A percentile compares a stretch with the other conserved stretches of the same genome.
Conservation (phyloP, 352 stramenopile genomes). For the Phytophthora pini region DNA sequence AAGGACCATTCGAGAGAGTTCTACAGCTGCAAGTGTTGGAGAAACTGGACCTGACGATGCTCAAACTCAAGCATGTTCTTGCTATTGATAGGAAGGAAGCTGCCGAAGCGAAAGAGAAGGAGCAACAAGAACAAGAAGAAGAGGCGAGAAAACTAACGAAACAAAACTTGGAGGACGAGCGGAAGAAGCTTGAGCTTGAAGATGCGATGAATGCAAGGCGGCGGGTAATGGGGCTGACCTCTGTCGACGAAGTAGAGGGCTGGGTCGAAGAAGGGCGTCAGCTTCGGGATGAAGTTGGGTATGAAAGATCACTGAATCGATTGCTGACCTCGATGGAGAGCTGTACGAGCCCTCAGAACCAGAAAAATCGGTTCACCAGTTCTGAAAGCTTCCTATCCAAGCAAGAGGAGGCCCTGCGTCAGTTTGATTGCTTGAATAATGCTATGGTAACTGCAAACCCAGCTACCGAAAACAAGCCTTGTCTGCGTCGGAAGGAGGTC, state of each 20-base stretch:
- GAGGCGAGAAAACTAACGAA: constrained; percentile 18
- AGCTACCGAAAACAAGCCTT: not conserved
- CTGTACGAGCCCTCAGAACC: constrained; percentile 2
- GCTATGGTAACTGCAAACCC: not conserved
- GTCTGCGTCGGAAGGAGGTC: not conserved
- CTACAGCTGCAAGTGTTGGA: constrained; percentile 55
- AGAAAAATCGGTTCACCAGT: not conserved
- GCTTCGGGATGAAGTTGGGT: constrained; percentile 12
- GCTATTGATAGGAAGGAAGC: constrained; percentile 58
- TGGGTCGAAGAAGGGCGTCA: constrained; percentile 42
- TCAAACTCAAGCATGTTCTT: constrained; percentile 66
- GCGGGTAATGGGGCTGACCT: constrained; percentile 61
- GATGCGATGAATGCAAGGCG: constrained; percentile 45
- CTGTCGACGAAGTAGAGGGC: constrained; percentile 48
- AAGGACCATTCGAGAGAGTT: constrained; percentile 40
- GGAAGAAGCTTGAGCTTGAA: constrained; percentile 34
- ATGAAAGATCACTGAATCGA: constrained; percentile 12
- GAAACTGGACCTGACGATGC: constrained; percentile 70
- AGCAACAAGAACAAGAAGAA: constrained; percentile 21
- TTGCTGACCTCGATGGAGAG: constrained; percentile 21
- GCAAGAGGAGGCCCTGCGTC: constrained; percentile 5
- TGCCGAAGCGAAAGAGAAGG: constrained; percentile 32
- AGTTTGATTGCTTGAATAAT: constrained; percentile 20
- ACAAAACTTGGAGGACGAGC: constrained; percentile 31
- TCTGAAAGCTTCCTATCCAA: not conserved